Evolutionary conservation across 208 protist species (phyloP), one percentile per base, ranked within the genome.

Genomic region (Zelonia costaricensis): DNA sequence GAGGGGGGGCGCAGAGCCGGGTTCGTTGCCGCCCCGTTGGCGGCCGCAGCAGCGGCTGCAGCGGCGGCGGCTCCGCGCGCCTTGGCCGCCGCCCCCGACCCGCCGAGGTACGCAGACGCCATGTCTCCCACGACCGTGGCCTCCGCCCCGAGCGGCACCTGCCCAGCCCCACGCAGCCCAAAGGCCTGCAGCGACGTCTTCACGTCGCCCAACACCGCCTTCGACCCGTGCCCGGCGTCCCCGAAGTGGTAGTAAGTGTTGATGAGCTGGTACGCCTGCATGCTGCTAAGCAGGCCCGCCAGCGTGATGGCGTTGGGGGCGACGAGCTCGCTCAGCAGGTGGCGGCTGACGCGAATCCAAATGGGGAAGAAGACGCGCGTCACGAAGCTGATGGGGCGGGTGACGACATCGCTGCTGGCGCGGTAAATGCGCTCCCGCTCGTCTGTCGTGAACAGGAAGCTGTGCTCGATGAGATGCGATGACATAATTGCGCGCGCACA

Each of bases 261-360:
- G 56, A 91, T 82, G 47, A 97, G 76, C 56, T 97, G 87, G 38
- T 89, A 94, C 16, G 87, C 87, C 58, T 97, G 91, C 59, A 97
- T 73, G 16, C 74, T 80, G 62, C 79, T 84, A 16, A 97, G 63
- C 5, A 93, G 55, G 2, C 91, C 93, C 5, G 70, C 78, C 23
- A 96, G 51, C 18, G 93, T 95, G 72, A 97, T 91, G 18, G 92
- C 80, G 57, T 97, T 97, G 7, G 93, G 93, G 2, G 93, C 93
- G 15, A 97, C 88, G n/a, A 74, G 76, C n/a, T 91, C 86, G 9
- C 83, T 80, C 25, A 96, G 62, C 15, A 88, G 39, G 33, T 75
- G 56, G 6, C 30, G 36, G 62, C 75, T 88, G 45, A 97, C 73
- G 20, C 69, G 55, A 8, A 57, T 25, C 89, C 88, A 95, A 9